Conservation (phyloP, 192 early-diverging fungal species). For the Funneliformis mosseae region DNA sequence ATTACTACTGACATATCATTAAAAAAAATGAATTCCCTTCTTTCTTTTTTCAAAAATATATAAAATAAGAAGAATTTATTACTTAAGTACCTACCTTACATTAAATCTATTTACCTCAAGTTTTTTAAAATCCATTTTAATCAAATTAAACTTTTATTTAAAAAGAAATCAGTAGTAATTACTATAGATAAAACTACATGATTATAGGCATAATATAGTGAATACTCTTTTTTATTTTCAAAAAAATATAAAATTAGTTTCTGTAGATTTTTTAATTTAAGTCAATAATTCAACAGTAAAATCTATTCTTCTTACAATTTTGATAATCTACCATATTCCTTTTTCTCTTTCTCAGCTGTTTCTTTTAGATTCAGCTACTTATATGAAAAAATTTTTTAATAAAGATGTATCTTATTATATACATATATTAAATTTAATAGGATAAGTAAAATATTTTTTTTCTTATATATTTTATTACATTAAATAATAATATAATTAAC, state of each 20-base stretch:
- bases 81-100: neutral
- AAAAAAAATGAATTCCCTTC: constrained; percentile 5
- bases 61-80: neutral
- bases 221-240: too few relatives aligned
- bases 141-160: neutral
- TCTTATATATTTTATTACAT: neutral
- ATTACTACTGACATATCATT: neutral
- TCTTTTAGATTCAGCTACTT: neutral
- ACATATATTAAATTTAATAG: constrained; percentile 11
- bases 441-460: neutral
- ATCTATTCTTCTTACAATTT: neutral
- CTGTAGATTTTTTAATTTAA: neutral
- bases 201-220: too few relatives aligned
- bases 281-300: constrained; percentile 7
- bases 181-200: too few relatives aligned
- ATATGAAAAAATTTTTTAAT: constrained; percentile 3
- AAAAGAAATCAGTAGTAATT: neutral
- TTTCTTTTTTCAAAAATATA: constrained; percentile 12
- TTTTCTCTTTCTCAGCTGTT: neutral
- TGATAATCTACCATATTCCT: neutral
- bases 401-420: neutral
- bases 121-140: neutral
- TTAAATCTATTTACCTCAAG: neutral
- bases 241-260: neutral
- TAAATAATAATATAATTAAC: neutral